These are phyloP conservation scores for Pisolithus sp. DNA, from an alignment of 768 basidiomycete genomes.

Conservation along the genomic window DNA sequence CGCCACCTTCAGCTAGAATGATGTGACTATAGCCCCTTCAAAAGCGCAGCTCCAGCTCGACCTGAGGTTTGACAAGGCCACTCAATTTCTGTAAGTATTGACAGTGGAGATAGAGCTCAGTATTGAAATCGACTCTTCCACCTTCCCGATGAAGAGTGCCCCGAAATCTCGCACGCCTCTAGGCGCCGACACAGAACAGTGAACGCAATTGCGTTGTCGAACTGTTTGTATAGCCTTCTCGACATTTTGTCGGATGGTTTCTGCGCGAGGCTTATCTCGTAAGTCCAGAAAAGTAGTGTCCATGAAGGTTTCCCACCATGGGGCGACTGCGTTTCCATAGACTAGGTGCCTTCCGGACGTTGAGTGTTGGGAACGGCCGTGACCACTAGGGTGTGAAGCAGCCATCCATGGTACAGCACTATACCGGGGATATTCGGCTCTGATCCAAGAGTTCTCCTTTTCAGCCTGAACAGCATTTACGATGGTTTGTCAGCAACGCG, in stretches of 20 bases:
- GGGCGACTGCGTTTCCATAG: background rate
- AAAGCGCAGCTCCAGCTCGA: too few relatives aligned
- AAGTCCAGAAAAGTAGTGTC: constrained; percentile 6
- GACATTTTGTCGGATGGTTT: background rate
- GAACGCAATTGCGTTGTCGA: background rate
- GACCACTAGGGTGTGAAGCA: too few relatives aligned
- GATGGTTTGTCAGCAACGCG: constrained; percentile 17
- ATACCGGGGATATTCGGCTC: constrained; percentile 1
- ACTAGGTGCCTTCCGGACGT: background rate
- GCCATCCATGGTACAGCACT: background rate
- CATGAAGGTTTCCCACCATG: constrained; percentile 21
- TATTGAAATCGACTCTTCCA: constrained; percentile 8
- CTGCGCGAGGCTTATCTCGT: constrained; percentile 13
- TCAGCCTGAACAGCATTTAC: constrained; percentile 7
- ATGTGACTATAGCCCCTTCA: too few relatives aligned
- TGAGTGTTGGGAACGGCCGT: background rate
- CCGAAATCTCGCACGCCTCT: constrained; percentile 11
- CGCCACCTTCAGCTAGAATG: too few relatives aligned
- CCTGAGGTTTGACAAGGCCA: too few relatives aligned
- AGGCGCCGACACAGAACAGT: constrained; percentile 1
- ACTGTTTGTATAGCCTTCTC: constrained; percentile 1
- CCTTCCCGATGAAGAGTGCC: constrained; percentile 4
- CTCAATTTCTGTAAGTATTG: background rate
- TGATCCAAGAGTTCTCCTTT: constrained; percentile 10
- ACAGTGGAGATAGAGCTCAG: background rate